Conservation (phyloP, 495 filamentous ascomycete species). For the Aspergillus haitiensis region DNA sequence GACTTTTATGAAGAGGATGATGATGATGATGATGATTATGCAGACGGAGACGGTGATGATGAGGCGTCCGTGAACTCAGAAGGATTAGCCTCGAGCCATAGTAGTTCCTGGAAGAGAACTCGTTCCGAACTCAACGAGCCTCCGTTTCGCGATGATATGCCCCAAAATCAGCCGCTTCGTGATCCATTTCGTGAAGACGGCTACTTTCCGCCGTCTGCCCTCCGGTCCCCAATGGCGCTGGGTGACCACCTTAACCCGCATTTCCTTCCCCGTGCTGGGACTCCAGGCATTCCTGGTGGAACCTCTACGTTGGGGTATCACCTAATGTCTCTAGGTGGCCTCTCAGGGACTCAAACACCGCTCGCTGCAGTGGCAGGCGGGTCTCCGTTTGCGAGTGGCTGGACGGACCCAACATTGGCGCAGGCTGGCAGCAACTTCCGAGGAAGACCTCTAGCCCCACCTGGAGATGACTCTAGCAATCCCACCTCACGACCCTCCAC, state of each 20-base stretch:
- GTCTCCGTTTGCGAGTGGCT: slow-evolving; percentile 53
- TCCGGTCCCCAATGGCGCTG: slow-evolving; percentile 45
- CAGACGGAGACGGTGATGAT: slow-evolving; percentile 38
- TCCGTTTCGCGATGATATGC: slow-evolving; percentile 38
- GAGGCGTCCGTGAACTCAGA: slow-evolving; percentile 45
- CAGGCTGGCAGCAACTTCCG: slow-evolving; percentile 19
- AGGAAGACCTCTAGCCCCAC: slow-evolving; percentile 13
- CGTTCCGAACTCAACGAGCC: slow-evolving; percentile 34
- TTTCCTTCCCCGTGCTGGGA: slow-evolving; percentile 63
- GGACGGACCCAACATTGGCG: slow-evolving; percentile 43
- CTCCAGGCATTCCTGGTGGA: slow-evolving; percentile 78
- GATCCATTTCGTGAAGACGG: slow-evolving; percentile 31
- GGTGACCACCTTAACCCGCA: slow-evolving; percentile 60
- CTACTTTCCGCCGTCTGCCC: slow-evolving; percentile 34
- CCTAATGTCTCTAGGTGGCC: slow-evolving; percentile 66
- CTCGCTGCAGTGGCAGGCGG: slow-evolving; percentile 82
- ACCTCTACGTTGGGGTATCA: slow-evolving; percentile 91
- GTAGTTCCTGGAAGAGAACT: slow-evolving; percentile 27
- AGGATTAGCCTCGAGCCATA: slow-evolving; percentile 33
- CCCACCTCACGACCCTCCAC: slow-evolving; percentile 48
- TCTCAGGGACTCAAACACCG: slow-evolving; percentile 84
- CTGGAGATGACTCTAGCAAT: slow-evolving; percentile 36
- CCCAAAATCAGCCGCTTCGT: slow-evolving; percentile 28
- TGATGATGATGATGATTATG: too few relatives aligned
- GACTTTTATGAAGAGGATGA: slow-evolving; percentile 95